Conservation (phyloP, 2,329 filamentous ascomycete species). For the Fusarium tupiense region DNA sequence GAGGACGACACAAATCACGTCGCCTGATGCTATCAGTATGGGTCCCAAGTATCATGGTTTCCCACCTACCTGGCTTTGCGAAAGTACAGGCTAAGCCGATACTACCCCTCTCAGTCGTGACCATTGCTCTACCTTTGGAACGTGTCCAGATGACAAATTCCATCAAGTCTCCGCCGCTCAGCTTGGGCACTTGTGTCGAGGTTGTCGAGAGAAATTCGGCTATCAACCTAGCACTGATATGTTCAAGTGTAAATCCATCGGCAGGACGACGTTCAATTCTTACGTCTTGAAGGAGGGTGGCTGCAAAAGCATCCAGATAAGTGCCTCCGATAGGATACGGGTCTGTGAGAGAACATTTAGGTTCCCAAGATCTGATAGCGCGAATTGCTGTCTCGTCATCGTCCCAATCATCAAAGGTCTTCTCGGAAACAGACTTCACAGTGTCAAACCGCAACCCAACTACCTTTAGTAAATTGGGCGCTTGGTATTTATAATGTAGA, state of each 20-base stretch:
- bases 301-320: neutral
- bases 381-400: neutral
- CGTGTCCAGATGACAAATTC: neutral
- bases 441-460: neutral
- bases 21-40: neutral
- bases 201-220: neutral
- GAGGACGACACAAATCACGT: neutral
- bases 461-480: neutral
- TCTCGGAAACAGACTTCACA: neutral
- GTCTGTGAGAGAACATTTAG: neutral
- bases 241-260: too few relatives aligned
- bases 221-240: neutral
- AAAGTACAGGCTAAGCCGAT: neutral
- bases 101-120: neutral
- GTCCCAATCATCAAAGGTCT: neutral
- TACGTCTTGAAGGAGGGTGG: neutral
- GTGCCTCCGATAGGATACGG: neutral
- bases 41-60: rapidly evolving
- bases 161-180: neutral
- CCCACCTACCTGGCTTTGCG: neutral
- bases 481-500: neutral
- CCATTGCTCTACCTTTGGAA: neutral
- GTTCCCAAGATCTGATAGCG: neutral
- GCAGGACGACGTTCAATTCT: neutral
- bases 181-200: neutral